These are phyloP conservation scores for Skeletonema potamos DNA, from an alignment of 108 stramenopile species.

Conservation along the genomic window DNA sequence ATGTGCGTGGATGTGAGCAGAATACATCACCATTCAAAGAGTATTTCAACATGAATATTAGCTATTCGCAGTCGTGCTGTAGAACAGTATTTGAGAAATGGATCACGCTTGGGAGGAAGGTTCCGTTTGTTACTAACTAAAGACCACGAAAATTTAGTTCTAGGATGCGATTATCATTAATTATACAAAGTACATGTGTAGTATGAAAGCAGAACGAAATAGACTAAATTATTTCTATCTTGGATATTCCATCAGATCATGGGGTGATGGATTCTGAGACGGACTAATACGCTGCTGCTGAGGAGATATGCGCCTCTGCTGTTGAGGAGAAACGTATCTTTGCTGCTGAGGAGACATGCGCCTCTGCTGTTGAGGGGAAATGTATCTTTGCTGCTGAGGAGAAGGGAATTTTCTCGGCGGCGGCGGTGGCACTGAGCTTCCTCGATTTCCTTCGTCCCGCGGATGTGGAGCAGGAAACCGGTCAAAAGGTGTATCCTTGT, in stretches of 20 bases:
- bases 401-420: conserved; percentile 11
- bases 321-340: conserved; percentile 12
- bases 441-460: not conserved
- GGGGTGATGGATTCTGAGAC: not conserved
- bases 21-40: no score
- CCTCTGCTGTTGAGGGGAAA: conserved; percentile 6
- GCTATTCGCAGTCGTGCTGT: no score
- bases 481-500: conserved; percentile 4
- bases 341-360: conserved; percentile 1
- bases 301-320: not conserved
- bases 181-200: no score
- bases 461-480: conserved; percentile 5
- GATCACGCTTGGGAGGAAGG: no score
- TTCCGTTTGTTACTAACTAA: no score
- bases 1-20: no score
- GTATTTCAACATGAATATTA: no score
- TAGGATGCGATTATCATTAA: no score
- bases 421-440: conserved; percentile 15
- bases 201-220: not conserved
- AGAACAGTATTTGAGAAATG: no score
- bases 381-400: conserved; percentile 8
- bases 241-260: not conserved
- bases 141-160: no score
- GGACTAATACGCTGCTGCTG: conserved; percentile 2
- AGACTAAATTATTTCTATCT: not conserved